Percentiles rank a stretch among this genome's conserved stretches.
Conservation (phyloP, 495 filamentous ascomycete species). For the Daldinia bambusicola region DNA sequence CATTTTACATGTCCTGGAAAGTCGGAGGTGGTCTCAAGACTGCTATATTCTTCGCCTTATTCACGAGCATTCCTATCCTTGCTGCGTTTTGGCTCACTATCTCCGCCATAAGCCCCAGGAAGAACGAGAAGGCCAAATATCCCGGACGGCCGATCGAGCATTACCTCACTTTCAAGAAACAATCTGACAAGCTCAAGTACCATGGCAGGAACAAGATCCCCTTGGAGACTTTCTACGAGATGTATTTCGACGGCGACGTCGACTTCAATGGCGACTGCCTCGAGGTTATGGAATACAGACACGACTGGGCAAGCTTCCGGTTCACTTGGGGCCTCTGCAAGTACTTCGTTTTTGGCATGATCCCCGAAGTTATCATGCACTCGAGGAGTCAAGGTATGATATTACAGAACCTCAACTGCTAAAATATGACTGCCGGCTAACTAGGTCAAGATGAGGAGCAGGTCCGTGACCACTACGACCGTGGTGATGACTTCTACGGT, state of each 20-base stretch:
- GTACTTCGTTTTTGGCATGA: conserved; percentile 75
- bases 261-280: conserved; percentile 86
- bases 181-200: conserved; percentile 76
- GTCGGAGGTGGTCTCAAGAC: conserved; percentile 79
- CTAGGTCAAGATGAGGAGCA: conserved; percentile 77
- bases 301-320: conserved; percentile 86
- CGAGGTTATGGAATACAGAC: conserved; percentile 82
- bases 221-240: conserved; percentile 87
- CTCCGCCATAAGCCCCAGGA: conserved; percentile 75
- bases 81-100: conserved; percentile 74
- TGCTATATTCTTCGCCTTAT: conserved; percentile 72
- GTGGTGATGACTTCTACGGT: conserved; percentile 87
- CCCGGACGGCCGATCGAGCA: conserved; percentile 84
- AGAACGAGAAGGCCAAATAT: conserved; percentile 78
- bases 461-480: conserved; percentile 87
- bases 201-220: conserved; percentile 82
- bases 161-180: conserved; percentile 85
- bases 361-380: conserved; percentile 82
- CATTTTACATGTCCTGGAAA: conserved; percentile 73
- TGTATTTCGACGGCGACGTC: conserved; percentile 87
- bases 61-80: conserved; percentile 74
- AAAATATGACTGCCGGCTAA: conserved; percentile 29
- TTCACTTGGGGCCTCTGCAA: conserved; percentile 78
- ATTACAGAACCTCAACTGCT: neutral
- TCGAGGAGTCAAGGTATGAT: conserved; percentile 74